Evolutionary conservation across 1,284 basidiomycete species (phyloP).

Genomic region (Calocybe gambosa): DNA sequence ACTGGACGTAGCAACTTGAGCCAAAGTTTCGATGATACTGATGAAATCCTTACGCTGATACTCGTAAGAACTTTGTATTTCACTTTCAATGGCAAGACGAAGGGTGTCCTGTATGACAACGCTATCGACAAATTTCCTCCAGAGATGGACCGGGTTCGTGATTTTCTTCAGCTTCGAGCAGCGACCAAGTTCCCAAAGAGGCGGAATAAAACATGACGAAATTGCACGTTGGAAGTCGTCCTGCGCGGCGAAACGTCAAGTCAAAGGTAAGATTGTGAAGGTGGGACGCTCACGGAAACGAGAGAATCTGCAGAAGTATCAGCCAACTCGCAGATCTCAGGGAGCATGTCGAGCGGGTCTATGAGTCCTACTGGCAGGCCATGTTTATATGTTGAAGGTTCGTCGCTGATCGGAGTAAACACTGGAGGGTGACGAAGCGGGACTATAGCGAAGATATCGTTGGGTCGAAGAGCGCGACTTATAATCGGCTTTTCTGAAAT

Average conservation of each 20-base stretch:
- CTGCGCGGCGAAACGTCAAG: constrained; percentile 13
- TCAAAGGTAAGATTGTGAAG: background rate
- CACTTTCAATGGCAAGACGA: constrained; percentile 32
- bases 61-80: constrained; percentile 39
- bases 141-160: constrained; percentile 32
- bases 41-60: constrained; percentile 37
- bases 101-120: constrained; percentile 31
- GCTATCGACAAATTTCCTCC: constrained; percentile 38
- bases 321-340: constrained; percentile 30
- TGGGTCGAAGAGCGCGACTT: constrained; percentile 22
- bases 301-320: constrained; percentile 7
- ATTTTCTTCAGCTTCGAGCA: constrained; percentile 20
- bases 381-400: constrained; percentile 19
- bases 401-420: constrained; percentile 29
- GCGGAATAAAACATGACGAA: constrained; percentile 23
- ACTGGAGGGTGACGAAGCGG: constrained; percentile 33
- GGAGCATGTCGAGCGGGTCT: constrained; percentile 45
- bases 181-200: constrained; percentile 30
- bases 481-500: constrained; percentile 24
- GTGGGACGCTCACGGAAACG: constrained; percentile 2
- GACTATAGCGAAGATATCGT: constrained; percentile 34
- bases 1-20: constrained; percentile 21
- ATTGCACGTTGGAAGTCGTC: constrained; percentile 21
- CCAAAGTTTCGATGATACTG: background rate
- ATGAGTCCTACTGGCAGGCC: constrained; percentile 34